Evolutionary conservation across 2,329 filamentous ascomycete species (phyloP), one percentile per base, ranked within the genome.

Genomic region (Myriosclerotinia scirpicola): DNA sequence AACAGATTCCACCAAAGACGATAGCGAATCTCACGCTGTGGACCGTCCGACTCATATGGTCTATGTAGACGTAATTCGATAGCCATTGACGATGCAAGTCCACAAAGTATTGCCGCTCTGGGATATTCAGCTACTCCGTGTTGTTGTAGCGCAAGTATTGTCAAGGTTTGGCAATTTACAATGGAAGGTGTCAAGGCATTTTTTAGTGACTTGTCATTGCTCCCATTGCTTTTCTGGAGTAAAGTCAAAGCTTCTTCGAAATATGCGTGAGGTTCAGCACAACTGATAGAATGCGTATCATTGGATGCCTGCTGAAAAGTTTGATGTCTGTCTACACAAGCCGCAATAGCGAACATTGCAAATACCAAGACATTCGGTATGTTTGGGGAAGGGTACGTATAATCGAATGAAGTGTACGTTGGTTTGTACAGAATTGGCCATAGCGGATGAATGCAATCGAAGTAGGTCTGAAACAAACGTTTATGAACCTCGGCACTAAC

Each of bases 1-100:
- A 73, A 76, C 3, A 76, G 22, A 62, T 75, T 76, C 74, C 74
- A 76, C 74, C 74, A 75, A 7, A 76, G 69, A 17, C 74, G 68
- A 38, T 73, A 73, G 30, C 70, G 69, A 15, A 75, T 67, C 54
- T 75, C 73, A 11, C 67, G 62, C 56, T 75, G 68, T 22, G 71
- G 69, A 42, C 75, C 72, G 50, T 69, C 56, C 1, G 67, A 61
- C 42, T 72, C 70, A n/a, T 64, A 66, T 14, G 66, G 67, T 44
- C 74, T 67, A 65, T 76, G 72, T 11, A 76, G 40, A 1, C 72
- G 72, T 26, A 76, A 58, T 30, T 76, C 74, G 46, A 74, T 73
- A 0, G 73, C 74, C 73, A 76, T 76, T 11, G 71, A 68, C 15
- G 69, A 68, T 22, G 74, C 74, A 42, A 75, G 54, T 53, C 72